phyloP scores from a whole-genome alignment of 805 yeast genomes.

The Kuraishia molischiana region DNA sequence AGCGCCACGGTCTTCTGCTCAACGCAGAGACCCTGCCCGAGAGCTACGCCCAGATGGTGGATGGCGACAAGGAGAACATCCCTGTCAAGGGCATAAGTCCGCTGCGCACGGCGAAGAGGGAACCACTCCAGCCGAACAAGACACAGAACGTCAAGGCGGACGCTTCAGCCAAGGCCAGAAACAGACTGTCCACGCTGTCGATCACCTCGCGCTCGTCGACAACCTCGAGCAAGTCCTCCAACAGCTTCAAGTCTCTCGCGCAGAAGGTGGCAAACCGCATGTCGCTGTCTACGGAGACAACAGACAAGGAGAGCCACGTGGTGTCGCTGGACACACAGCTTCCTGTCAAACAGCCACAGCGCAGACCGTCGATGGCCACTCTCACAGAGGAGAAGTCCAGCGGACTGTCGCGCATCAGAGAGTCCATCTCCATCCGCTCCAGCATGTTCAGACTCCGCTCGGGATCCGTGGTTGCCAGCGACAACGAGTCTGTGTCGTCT shows the following conservation, averaged over 20 bases:
- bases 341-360: background rate
- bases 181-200: conserved; percentile 10
- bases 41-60: background rate
- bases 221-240: conserved; percentile 12
- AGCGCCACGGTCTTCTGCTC: conserved; percentile 1
- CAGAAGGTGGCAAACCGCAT: conserved; percentile 9
- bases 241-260: conserved; percentile 13
- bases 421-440: conserved; percentile 20
- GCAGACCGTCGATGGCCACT: background rate
- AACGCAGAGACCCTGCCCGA: background rate
- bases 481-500: conserved; percentile 8
- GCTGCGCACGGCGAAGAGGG: background rate
- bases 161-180: conserved; percentile 2
- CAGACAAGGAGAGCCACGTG: background rate
- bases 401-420: conserved; percentile 4
- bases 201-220: conserved; percentile 11
- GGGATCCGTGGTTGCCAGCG: conserved; percentile 5
- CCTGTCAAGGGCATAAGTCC: background rate
- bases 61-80: background rate
- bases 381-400: background rate
- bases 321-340: background rate
- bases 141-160: background rate
- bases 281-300: conserved; percentile 7
- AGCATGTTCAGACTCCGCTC: conserved; percentile 8
- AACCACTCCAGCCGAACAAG: background rate